Evolutionary conservation across 768 basidiomycete genomes (phyloP), one percentile per base, ranked within the genome.

Genomic region (Xerocomellus intermedius): DNA sequence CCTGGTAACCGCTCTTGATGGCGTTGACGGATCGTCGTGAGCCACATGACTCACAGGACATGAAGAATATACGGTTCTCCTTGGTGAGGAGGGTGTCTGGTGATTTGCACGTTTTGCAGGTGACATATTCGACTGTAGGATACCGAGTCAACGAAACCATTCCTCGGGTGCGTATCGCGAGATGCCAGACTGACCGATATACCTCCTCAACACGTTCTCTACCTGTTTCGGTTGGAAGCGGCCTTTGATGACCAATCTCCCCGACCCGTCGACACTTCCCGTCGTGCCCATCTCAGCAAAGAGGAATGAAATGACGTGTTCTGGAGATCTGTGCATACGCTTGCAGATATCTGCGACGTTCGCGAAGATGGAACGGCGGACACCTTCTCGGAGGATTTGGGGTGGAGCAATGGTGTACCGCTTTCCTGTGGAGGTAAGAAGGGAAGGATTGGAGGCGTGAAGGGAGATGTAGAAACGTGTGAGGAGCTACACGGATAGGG

Each of bases 41-140:
- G 3, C 92, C 93, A 64, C 93, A 96, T 7, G 89, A 89, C 73
- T 94, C 89, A 75, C 92, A 94, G 0, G 91, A 82, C 84, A 92
- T 90, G 82, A 99, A 99, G 81, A 95, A 98, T 69, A 99, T 92
- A 75, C 97, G 91, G 73, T 97, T 97, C 76, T 98, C 95, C 74
- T 98, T 99, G 28, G 89, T 87, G 36, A 99, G 83, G 19, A 97
- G 83, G 3, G 97, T 99, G 72, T 99, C 97, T 42, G 92, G 92
- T 1, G 96, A 98, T 77, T 98, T 99, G 82, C 97, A 99, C 38
- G 95, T 98, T 75, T 97, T 96, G 84, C 97, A 99, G 37, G 95
- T 95, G 57, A 98, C 96, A 74, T 98, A 98, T 77, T 98, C 95
- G 57, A 96, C 95, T 96, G 61, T 13, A 56, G 41, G 12, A 41